A percentile compares a stretch with the other conserved stretches of the same genome.
Evolutionary conservation across 2,329 filamentous ascomycete species (phyloP).

Genomic region (Xylaria polymorpha): DNA sequence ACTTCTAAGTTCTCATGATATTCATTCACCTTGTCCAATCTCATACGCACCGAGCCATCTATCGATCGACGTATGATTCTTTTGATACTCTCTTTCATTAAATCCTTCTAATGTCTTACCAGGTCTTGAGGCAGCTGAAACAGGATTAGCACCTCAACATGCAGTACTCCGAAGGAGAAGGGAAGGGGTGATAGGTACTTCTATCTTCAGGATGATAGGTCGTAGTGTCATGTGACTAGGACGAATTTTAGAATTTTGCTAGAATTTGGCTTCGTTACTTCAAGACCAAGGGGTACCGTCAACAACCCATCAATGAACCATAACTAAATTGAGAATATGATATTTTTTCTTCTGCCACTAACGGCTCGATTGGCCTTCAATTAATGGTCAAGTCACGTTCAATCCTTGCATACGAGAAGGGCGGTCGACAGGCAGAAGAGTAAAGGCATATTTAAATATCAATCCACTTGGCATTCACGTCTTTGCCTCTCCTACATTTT

Average conservation of each 20-base stretch:
- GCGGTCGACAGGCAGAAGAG: background rate
- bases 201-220: background rate
- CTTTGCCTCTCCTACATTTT: background rate
- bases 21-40: conserved; percentile 11
- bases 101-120: background rate
- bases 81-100: background rate
- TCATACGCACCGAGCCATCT: background rate
- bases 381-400: background rate
- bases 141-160: background rate
- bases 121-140: conserved; percentile 3
- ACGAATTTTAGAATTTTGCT: background rate
- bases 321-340: background rate
- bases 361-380: background rate
- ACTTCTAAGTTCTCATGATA: conserved; percentile 4
- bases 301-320: background rate
- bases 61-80: background rate
- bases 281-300: background rate
- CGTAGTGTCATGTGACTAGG: background rate
- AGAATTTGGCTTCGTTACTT: background rate
- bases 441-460: background rate
- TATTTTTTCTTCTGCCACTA: background rate
- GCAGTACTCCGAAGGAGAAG: no score
- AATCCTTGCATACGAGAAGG: background rate
- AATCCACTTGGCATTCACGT: background rate
- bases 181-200: background rate